These are phyloP conservation scores for Capsella rubella DNA, from an alignment of 441 rosid species.

Conservation along the genomic window DNA sequence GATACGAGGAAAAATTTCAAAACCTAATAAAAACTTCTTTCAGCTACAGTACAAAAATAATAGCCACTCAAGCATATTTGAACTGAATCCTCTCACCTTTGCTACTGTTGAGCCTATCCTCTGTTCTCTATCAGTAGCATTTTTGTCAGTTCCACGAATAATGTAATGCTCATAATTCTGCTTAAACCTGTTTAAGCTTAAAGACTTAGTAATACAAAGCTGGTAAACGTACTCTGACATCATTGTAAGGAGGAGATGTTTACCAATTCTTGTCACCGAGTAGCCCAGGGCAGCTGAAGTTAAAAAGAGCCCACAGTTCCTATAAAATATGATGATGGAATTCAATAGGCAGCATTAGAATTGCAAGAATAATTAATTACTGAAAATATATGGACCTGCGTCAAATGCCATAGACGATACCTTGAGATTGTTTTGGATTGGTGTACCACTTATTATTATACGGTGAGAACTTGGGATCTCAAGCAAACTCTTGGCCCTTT, in stretches of 20 bases:
- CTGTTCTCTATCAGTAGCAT: slow-evolving; percentile 89
- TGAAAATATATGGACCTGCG: slow-evolving; percentile 12
- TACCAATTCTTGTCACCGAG: slow-evolving; percentile 89
- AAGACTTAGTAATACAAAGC: slow-evolving; percentile 36
- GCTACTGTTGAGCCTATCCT: slow-evolving; percentile 90
- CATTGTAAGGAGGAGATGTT: slow-evolving; percentile 31
- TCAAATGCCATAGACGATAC: slow-evolving; percentile 50
- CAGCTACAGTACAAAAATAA: neutral
- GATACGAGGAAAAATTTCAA: slow-evolving; percentile 15
- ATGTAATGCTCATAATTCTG: slow-evolving; percentile 76
- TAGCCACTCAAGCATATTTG: slow-evolving; percentile 21
- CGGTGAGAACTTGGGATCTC: slow-evolving; percentile 93
- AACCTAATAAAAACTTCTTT: slow-evolving; percentile 12
- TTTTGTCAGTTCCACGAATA: slow-evolving; percentile 90
- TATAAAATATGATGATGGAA: slow-evolving; percentile 41
- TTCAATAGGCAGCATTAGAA: neutral
- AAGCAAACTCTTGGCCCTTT: slow-evolving; percentile 97
- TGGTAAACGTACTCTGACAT: slow-evolving; percentile 36
- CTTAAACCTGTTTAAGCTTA: slow-evolving; percentile 74
- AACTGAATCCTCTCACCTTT: slow-evolving; percentile 64
- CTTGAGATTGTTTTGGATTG: slow-evolving; percentile 95
- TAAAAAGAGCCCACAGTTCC: slow-evolving; percentile 97
- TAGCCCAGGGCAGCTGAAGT: slow-evolving; percentile 89
- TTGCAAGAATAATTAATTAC: slow-evolving; percentile 4
- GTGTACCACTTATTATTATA: slow-evolving; percentile 92